Conservation (phyloP, 305 asterid genomes). For the Petunia hybrid region DNA sequence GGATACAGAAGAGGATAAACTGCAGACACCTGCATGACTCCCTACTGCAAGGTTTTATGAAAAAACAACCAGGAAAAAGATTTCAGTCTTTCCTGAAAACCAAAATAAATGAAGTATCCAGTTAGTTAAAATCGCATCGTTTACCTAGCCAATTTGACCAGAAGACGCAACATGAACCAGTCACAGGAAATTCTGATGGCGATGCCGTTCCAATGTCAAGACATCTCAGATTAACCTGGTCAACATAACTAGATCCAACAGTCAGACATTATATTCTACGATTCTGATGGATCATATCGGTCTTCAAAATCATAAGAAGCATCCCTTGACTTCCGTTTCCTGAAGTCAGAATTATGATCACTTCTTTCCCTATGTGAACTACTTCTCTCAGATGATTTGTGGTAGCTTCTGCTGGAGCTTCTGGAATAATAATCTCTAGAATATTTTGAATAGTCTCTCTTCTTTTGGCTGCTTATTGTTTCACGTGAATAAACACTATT, state of each 20-base stretch:
- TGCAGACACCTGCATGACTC: slow-evolving; percentile 60
- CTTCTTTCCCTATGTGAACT: slow-evolving; percentile 52
- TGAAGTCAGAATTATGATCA: slow-evolving; percentile 45
- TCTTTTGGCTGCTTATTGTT: slow-evolving; percentile 42
- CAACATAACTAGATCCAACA: slow-evolving; percentile 30
- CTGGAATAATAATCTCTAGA: slow-evolving; percentile 44
- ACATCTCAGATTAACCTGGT: slow-evolving; percentile 33
- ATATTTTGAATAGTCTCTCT: slow-evolving; percentile 40
- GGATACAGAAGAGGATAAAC: slow-evolving; percentile 76
- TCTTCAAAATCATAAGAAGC: slow-evolving; percentile 62
- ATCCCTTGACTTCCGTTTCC: slow-evolving; percentile 50
- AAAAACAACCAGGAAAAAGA: slow-evolving; percentile 39
- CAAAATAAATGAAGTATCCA: slow-evolving; percentile 31
- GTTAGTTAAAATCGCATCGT: slow-evolving; percentile 22
- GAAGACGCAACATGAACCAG: slow-evolving; percentile 26
- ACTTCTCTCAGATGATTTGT: slow-evolving; percentile 50
- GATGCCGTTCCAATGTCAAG: slow-evolving; percentile 29
- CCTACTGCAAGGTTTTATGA: slow-evolving; percentile 62
- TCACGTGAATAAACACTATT: slow-evolving; percentile 44
- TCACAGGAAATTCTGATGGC: background rate
- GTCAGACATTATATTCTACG: slow-evolving; percentile 44
- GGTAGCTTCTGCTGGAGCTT: slow-evolving; percentile 48
- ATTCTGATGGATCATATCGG: slow-evolving; percentile 74
- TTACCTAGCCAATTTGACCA: slow-evolving; percentile 34
- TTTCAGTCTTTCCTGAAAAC: slow-evolving; percentile 37